phyloP scores from a whole-genome alignment of 2,329 filamentous ascomycete genomes.

The Scytalidium sp. region DNA sequence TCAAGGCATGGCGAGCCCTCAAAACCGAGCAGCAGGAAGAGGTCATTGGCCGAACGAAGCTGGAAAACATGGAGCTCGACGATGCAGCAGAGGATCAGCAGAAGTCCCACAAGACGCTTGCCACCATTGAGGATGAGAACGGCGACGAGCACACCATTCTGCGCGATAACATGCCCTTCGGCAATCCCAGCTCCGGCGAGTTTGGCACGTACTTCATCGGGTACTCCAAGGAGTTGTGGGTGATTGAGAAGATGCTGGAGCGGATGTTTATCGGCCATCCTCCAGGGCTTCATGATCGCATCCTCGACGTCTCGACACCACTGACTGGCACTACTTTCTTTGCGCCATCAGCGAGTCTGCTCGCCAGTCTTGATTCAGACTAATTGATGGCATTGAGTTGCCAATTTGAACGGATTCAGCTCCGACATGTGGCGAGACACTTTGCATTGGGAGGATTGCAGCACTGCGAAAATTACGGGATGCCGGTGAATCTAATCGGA shows the following conservation, averaged over 20 bases:
- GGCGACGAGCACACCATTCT: conserved; percentile 51
- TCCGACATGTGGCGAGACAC: too few relatives aligned
- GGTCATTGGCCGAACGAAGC: conserved; percentile 55
- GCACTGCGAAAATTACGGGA: too few relatives aligned
- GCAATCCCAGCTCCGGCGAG: conserved; percentile 45
- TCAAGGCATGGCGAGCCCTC: conserved; percentile 44
- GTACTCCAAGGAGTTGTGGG: conserved; percentile 51
- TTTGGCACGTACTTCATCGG: conserved; percentile 60
- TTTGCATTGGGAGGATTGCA: too few relatives aligned
- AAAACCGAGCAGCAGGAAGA: conserved; percentile 49
- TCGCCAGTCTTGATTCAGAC: conserved; percentile 21
- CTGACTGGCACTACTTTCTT: conserved; percentile 53
- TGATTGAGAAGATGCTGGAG: conserved; percentile 55
- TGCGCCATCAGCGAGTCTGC: conserved; percentile 39
- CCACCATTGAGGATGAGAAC: conserved; percentile 48
- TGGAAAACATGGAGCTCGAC: conserved; percentile 54
- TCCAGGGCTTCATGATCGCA: conserved; percentile 49
- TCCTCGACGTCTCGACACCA: conserved; percentile 52
- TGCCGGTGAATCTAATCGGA: too few relatives aligned
- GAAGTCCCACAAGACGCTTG: conserved; percentile 51
- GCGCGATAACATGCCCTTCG: conserved; percentile 60
- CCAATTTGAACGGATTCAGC: too few relatives aligned
- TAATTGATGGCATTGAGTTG: too few relatives aligned
- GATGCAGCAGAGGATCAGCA: conserved; percentile 44
- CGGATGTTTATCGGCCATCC: conserved; percentile 55